Evolutionary conservation across 1,284 basidiomycete species (phyloP).

Genomic region (Ceratobasidium sp.): DNA sequence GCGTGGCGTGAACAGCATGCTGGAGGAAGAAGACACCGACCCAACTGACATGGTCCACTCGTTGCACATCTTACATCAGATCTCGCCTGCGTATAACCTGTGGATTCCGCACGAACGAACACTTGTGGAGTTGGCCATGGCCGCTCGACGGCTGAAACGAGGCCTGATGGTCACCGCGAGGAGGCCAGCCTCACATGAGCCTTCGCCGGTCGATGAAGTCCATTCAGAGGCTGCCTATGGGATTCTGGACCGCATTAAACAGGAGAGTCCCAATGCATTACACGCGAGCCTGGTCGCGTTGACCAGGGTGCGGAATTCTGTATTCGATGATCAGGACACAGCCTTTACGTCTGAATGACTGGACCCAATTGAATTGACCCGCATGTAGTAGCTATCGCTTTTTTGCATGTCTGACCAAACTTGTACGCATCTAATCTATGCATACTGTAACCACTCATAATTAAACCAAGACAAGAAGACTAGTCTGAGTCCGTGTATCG

Average conservation of each 20-base stretch:
- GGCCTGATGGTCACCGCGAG: conserved; percentile 38
- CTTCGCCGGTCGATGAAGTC: conserved; percentile 13
- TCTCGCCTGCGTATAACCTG: conserved; percentile 66
- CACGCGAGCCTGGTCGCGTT: conserved; percentile 34
- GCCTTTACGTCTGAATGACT: conserved; percentile 19
- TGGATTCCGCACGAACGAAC: conserved; percentile 68
- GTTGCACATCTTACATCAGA: conserved; percentile 65
- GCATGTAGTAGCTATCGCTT: conserved; percentile 12
- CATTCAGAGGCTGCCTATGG: conserved; percentile 35
- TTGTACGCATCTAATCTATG: conserved; percentile 42
- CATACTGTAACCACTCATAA: conserved; percentile 39
- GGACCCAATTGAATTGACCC: background rate
- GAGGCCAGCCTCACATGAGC: conserved; percentile 13
- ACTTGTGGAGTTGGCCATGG: conserved; percentile 52
- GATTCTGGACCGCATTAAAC: conserved; percentile 40
- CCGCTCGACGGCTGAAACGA: conserved; percentile 30
- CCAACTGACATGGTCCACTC: conserved; percentile 57
- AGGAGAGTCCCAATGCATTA: conserved; percentile 32
- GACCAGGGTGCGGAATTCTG: conserved; percentile 12
- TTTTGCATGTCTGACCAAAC: conserved; percentile 6
- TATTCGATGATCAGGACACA: conserved; percentile 10
- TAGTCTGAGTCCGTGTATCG: conserved; percentile 18
- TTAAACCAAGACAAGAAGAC: conserved; percentile 19
- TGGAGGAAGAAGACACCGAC: conserved; percentile 48
- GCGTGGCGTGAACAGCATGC: conserved; percentile 31